Percentiles rank a stretch among this genome's conserved stretches.
Evolutionary conservation across 768 basidiomycete species (phyloP).

Genomic region (Suillus americanus): DNA sequence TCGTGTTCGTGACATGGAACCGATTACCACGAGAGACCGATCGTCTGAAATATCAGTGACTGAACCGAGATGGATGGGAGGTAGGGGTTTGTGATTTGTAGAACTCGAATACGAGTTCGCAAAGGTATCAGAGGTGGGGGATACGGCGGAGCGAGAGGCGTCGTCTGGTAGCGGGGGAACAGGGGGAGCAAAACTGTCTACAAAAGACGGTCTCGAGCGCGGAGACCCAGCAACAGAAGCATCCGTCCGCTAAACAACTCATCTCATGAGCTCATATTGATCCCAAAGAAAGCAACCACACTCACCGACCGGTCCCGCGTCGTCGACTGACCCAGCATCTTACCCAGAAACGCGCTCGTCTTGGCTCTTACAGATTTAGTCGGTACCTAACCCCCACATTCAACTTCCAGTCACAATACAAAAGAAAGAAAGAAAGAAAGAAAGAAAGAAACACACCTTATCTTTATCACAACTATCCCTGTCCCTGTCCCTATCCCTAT

Average conservation of each 20-base stretch:
- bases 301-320: slow-evolving; percentile 71
- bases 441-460: slow-evolving; percentile 44
- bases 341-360: slow-evolving; percentile 79
- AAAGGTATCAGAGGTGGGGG: slow-evolving; percentile 56
- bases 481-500: slow-evolving; percentile 33
- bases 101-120: slow-evolving; percentile 31
- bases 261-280: not conserved
- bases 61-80: slow-evolving; percentile 47
- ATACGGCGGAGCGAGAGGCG: slow-evolving; percentile 37
- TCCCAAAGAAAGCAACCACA: slow-evolving; percentile 1
- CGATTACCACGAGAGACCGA: slow-evolving; percentile 57
- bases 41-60: slow-evolving; percentile 49
- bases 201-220: slow-evolving; percentile 26
- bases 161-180: slow-evolving; percentile 50
- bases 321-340: slow-evolving; percentile 68
- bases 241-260: slow-evolving; percentile 51
- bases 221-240: slow-evolving; percentile 35
- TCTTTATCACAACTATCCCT: slow-evolving; percentile 23
- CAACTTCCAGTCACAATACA: not conserved
- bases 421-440: slow-evolving; percentile 4
- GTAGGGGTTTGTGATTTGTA: slow-evolving; percentile 60
- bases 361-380: slow-evolving; percentile 74
- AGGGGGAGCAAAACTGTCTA: slow-evolving; percentile 38
- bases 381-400: slow-evolving; percentile 35
- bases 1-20: slow-evolving; percentile 42